Evolutionary conservation across 2,329 filamentous ascomycete species (phyloP), one percentile per base, ranked within the genome.

Genomic region (Hypoxylon sp.): DNA sequence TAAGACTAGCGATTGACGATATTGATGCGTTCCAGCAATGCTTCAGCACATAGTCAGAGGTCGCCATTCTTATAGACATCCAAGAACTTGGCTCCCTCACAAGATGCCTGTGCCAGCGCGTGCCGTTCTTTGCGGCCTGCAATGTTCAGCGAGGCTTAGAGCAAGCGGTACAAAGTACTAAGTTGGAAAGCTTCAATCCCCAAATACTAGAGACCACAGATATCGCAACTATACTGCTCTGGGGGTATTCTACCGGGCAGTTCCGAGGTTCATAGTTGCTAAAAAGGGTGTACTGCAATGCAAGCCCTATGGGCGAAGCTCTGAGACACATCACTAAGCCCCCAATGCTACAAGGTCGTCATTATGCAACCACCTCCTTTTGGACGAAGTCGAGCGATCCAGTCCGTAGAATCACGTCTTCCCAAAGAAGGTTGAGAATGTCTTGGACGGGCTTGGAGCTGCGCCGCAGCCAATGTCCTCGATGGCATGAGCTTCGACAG

Each of bases 41-140:
- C 26, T 20, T 37, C 16, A 30, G 13, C 13, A 12, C 30, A 21
- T 15, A 20, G 20, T 16, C 17, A 20, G 25, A 43, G n/a, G 7
- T 13, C 25, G 27, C 17, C n/a, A 34, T 21, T 47, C 41, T 51
- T 55, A 51, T 52, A 52, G n/a, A 32, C 25, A 2, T 9, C 11
- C 12, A 13, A 4, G 4, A 3, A 31, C 15, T 52, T 45, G 43
- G 48, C 29, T 48, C 19, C 48, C 48, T 48, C 42, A 20, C 15
- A 8, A 31, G n/a, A 5, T 11, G 17, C 31, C 12, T 5, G 3
- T 12, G 16, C 15, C 32, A 13, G 19, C 19, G 16, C 5, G 19
- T 30, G 17, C 26, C 20, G n/a, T 25, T 16, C 23, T 9, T 26
- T 30, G 26, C 20, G 16, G 11, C 46, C 46, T 35, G 46, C 46